Conservation (phyloP, 75 land plant genomes). For the Pinus tabuliformis region DNA sequence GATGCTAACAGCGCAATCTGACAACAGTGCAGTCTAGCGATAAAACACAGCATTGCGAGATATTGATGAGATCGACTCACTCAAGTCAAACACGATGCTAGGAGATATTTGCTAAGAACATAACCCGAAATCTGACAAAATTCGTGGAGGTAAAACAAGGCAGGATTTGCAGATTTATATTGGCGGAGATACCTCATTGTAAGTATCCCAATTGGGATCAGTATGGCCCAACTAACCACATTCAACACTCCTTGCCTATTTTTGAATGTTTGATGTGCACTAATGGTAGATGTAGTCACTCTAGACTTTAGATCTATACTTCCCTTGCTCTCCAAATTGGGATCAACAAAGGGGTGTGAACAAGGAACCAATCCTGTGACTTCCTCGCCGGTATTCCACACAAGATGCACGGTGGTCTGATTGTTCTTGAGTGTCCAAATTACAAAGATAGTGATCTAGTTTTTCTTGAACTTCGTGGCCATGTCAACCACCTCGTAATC, state of each 20-base stretch:
- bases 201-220: conserved; percentile 12
- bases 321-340: conserved; percentile 19
- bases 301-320: conserved; percentile 26
- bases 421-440: conserved; percentile 22
- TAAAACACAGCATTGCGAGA: too few species aligned
- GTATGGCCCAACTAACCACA: conserved; percentile 66
- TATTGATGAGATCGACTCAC: too few species aligned
- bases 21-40: too few species aligned
- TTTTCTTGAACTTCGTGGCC: conserved; percentile 14
- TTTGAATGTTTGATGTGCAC: neutral
- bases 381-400: conserved; percentile 45
- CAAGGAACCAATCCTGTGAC: conserved; percentile 13
- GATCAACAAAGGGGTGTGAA: conserved; percentile 8
- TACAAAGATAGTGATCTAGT: neutral
- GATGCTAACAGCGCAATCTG: neutral
- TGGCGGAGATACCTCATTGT: conserved; percentile 60
- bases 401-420: conserved; percentile 32
- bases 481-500: neutral
- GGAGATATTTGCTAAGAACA: conserved; percentile 21
- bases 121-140: conserved; percentile 36
- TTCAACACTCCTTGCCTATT: conserved; percentile 43
- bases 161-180: conserved; percentile 47
- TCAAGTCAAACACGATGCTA: too few species aligned
- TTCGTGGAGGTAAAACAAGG: conserved; percentile 40
- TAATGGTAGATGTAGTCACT: neutral